Evolutionary conservation across 2,329 filamentous ascomycete genomes (phyloP).

Genomic region (Penicillium sclerotigenum): DNA sequence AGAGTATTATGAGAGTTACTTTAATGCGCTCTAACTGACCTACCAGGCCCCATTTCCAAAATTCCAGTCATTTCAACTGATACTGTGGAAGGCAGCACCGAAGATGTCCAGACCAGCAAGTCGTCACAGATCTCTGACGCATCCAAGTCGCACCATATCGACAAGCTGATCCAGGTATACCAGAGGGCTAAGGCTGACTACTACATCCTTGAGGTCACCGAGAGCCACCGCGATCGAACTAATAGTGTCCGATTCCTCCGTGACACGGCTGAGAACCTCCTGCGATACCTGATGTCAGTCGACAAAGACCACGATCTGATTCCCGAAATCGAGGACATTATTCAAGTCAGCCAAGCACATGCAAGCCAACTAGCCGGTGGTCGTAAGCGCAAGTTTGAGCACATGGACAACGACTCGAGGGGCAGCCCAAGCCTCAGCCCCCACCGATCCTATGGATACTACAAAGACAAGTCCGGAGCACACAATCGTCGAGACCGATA

Average conservation of each 20-base stretch:
- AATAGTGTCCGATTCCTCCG: slow-evolving; percentile 41
- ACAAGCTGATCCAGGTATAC: slow-evolving; percentile 33
- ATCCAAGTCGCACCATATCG: slow-evolving; percentile 9
- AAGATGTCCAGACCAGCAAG: neutral
- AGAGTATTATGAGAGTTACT: neutral
- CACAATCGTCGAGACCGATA: neutral
- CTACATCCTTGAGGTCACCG: slow-evolving; percentile 17
- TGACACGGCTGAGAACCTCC: slow-evolving; percentile 44
- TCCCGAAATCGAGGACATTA: slow-evolving; percentile 34
- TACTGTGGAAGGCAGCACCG: neutral
- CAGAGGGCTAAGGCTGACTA: slow-evolving; percentile 39
- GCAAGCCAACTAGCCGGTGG: slow-evolving; percentile 38
- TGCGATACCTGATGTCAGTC: slow-evolving; percentile 33
- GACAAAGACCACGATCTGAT: slow-evolving; percentile 28
- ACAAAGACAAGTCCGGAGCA: neutral
- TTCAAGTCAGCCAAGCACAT: slow-evolving; percentile 34
- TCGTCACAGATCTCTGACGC: neutral
- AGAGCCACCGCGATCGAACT: slow-evolving; percentile 25
- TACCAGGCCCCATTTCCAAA: neutral
- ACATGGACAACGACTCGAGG: neutral
- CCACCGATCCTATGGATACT: neutral
- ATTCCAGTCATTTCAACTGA: neutral
- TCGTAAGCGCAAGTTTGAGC: slow-evolving; percentile 40
- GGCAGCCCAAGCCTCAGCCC: slow-evolving; percentile 1
- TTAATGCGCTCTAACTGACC: neutral